Conservation (phyloP, 345 rosid species). For the Eucalyptus sp. region DNA sequence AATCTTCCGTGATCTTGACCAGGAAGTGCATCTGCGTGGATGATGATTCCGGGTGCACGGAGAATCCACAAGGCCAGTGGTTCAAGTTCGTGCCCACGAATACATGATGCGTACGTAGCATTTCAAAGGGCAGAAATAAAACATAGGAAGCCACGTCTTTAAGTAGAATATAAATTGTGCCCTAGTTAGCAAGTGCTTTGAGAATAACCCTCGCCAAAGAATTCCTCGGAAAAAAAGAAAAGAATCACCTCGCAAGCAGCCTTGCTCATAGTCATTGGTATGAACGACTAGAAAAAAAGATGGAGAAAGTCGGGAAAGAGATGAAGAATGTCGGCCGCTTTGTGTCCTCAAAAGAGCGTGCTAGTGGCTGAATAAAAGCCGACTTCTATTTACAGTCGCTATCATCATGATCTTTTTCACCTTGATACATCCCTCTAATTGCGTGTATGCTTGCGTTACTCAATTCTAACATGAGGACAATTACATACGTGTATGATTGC, state of each 20-base stretch:
- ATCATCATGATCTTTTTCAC: background rate
- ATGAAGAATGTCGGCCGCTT: background rate
- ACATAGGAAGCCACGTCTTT: background rate
- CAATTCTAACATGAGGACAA: background rate
- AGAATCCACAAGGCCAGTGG: constrained; percentile 28
- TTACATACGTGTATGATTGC: background rate
- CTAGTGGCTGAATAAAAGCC: background rate
- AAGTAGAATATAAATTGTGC: too few species aligned
- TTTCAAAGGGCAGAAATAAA: background rate
- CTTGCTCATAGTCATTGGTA: background rate
- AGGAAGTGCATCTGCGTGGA: constrained; percentile 20
- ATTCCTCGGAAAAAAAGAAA: background rate
- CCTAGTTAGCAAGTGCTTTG: too few species aligned
- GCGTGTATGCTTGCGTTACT: background rate
- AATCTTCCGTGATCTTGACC: background rate
- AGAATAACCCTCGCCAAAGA: background rate
- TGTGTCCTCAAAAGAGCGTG: background rate
- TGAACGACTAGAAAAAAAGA: background rate
- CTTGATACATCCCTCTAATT: background rate
- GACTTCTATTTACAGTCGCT: background rate
- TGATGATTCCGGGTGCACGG: constrained; percentile 4
- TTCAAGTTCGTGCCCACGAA: constrained; percentile 13
- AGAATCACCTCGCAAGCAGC: background rate
- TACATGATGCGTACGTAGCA: background rate
- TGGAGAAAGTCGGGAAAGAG: background rate